Conservation (phyloP, 441 rosid genomes). For the Cnidoscolus chayamansa region DNA sequence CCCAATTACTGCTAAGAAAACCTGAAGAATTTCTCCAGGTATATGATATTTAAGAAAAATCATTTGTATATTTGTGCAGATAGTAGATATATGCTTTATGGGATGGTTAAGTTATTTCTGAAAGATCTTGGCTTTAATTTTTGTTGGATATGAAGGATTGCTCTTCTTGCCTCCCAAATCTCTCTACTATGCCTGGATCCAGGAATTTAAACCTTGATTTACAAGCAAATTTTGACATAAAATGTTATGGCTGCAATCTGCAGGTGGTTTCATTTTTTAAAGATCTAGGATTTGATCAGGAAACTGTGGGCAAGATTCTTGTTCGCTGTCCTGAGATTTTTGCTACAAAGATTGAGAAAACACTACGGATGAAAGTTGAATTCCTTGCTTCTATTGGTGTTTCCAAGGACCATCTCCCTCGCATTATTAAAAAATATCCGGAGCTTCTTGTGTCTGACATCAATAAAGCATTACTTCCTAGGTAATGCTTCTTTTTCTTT, state of each 20-base stretch:
- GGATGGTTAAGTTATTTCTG: neutral
- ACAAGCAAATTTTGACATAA: neutral
- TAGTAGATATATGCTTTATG: neutral
- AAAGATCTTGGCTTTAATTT: neutral
- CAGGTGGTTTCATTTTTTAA: slow-evolving; percentile 63
- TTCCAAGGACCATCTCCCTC: slow-evolving; percentile 49
- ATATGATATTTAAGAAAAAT: neutral
- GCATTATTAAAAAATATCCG: slow-evolving; percentile 75
- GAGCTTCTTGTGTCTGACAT: slow-evolving; percentile 70
- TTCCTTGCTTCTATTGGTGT: slow-evolving; percentile 61
- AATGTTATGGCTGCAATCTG: slow-evolving; percentile 17
- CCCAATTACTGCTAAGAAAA: slow-evolving; percentile 70
- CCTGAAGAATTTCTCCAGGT: slow-evolving; percentile 73
- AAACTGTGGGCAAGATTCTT: slow-evolving; percentile 52
- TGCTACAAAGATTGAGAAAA: slow-evolving; percentile 56
- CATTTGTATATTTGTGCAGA: neutral
- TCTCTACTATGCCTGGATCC: neutral
- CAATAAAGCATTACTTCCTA: slow-evolving; percentile 57
- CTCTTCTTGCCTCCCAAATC: neutral
- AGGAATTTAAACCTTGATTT: neutral
- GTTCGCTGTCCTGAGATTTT: slow-evolving; percentile 81
- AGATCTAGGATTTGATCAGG: slow-evolving; percentile 61
- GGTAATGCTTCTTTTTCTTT: slow-evolving; percentile 40
- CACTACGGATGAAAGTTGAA: slow-evolving; percentile 56
- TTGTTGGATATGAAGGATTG: neutral